Percentiles rank a stretch among this genome's conserved stretches.
These are phyloP conservation scores for Puya raimondii DNA, from an alignment of 176 grass and related monocot species.

Conservation along the genomic window DNA sequence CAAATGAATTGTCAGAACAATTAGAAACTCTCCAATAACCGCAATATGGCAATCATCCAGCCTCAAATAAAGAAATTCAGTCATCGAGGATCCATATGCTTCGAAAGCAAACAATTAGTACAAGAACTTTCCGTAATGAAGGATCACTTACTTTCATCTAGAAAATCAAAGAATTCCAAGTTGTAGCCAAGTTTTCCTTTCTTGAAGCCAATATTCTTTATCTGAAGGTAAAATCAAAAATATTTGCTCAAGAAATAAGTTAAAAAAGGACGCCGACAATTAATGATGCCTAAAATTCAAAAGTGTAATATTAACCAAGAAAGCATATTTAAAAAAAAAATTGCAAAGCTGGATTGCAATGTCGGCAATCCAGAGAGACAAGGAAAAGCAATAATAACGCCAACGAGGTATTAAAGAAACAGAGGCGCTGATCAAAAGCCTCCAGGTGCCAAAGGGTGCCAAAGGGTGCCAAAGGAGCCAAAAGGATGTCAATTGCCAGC, in stretches of 20 bases:
- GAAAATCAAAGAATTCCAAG: constrained; percentile 52
- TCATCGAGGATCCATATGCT: not conserved
- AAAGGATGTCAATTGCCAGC: too few species aligned
- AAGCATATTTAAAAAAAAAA: too few species aligned
- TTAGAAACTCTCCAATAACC: not conserved
- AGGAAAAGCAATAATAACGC: too few species aligned
- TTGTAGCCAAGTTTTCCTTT: constrained; percentile 26
- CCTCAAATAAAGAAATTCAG: not conserved
- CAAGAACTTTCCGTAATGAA: constrained; percentile 3
- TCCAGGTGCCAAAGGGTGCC: too few species aligned
- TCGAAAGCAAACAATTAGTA: not conserved
- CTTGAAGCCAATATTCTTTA: constrained; percentile 20
- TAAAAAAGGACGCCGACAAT: not conserved
- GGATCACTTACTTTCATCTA: constrained; percentile 38
- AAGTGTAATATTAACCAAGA: not conserved
- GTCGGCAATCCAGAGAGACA: too few species aligned
- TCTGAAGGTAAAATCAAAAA: constrained; percentile 25
- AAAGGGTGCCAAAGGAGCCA: too few species aligned
- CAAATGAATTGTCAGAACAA: not conserved
- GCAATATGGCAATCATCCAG: not conserved
- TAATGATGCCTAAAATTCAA: not conserved
- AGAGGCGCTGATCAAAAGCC: too few species aligned
- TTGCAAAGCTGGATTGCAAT: too few species aligned
- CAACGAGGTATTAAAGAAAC: too few species aligned
- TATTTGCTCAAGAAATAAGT: not conserved